A percentile compares a stretch with the other conserved stretches of the same genome.
These are phyloP conservation scores for Liquidambar formosana DNA, from an alignment of 164 flowering plant genomes.

Conservation along the genomic window DNA sequence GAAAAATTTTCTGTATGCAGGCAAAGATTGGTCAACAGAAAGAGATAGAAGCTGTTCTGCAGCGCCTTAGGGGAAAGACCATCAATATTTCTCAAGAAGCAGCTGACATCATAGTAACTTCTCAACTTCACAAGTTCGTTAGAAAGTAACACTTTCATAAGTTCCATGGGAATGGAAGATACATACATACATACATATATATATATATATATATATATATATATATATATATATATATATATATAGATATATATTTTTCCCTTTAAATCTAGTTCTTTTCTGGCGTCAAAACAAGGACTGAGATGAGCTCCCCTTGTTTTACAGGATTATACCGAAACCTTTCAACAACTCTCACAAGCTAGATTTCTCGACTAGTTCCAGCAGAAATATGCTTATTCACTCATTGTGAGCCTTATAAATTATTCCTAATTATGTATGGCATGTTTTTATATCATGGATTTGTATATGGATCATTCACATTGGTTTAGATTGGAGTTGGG, in stretches of 20 bases:
- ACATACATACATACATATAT: too few relatives aligned
- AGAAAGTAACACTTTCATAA: neutral
- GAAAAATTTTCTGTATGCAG: slow-evolving; percentile 29
- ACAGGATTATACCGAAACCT: slow-evolving; percentile 54
- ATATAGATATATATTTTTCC: too few relatives aligned
- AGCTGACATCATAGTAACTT: too few relatives aligned
- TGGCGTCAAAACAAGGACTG: too few relatives aligned
- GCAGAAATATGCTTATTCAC: slow-evolving; percentile 52
- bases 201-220: too few relatives aligned
- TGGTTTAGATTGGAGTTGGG: slow-evolving; percentile 67
- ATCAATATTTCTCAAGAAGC: too few relatives aligned
- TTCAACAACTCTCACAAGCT: slow-evolving; percentile 30
- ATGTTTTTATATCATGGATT: neutral
- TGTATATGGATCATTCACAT: too few relatives aligned
- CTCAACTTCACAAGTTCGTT: neutral
- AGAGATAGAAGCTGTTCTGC: slow-evolving; percentile 42
- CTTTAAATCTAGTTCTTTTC: too few relatives aligned
- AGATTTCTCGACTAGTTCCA: slow-evolving; percentile 52
- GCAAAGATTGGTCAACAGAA: slow-evolving; percentile 43
- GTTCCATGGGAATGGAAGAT: too few relatives aligned
- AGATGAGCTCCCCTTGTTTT: neutral
- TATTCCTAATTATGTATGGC: neutral
- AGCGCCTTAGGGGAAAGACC: slow-evolving; percentile 46
- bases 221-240: too few relatives aligned
- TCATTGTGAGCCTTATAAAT: too few relatives aligned